Conservation (phyloP, 2,329 filamentous ascomycete species). For the Xylariomycetidae sp. region DNA sequence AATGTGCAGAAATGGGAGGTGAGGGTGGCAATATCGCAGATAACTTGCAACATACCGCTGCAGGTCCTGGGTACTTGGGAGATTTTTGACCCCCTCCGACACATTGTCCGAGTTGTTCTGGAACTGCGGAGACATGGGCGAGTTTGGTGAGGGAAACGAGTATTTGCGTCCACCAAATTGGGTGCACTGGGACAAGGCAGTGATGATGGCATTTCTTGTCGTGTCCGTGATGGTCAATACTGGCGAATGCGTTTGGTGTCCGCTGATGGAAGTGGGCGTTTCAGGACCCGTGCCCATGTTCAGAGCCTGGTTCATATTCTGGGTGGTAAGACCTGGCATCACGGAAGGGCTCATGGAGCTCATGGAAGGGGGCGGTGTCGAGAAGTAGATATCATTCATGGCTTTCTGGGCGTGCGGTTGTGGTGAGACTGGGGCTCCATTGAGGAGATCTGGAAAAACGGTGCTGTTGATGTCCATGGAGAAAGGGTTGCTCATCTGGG, state of each 20-base stretch:
- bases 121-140: conserved; percentile 48
- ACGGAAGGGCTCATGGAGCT: conserved; percentile 67
- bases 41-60: conserved; percentile 89
- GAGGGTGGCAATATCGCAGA: conserved; percentile 87
- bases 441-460: conserved; percentile 72
- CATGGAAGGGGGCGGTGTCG: conserved; percentile 69
- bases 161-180: conserved; percentile 58
- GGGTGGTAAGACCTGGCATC: conserved; percentile 57
- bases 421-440: conserved; percentile 68
- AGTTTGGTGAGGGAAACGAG: conserved; percentile 50
- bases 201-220: conserved; percentile 56
- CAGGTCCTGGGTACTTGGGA: conserved; percentile 79
- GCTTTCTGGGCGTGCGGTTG: conserved; percentile 67
- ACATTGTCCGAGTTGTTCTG: conserved; percentile 42
- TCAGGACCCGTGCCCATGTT: conserved; percentile 62
- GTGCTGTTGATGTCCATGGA: conserved; percentile 67
- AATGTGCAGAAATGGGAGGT: conserved; percentile 90
- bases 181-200: conserved; percentile 51
- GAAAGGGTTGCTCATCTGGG: conserved; percentile 63
- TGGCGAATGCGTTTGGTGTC: conserved; percentile 51
- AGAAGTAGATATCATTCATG: conserved; percentile 69
- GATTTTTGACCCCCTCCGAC: conserved; percentile 45
- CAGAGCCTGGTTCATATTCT: conserved; percentile 60
- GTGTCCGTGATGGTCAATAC: conserved; percentile 60
- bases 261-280: conserved; percentile 65